phyloP scores from a whole-genome alignment of 148 eudicot species.

The Diospyros lotus region DNA sequence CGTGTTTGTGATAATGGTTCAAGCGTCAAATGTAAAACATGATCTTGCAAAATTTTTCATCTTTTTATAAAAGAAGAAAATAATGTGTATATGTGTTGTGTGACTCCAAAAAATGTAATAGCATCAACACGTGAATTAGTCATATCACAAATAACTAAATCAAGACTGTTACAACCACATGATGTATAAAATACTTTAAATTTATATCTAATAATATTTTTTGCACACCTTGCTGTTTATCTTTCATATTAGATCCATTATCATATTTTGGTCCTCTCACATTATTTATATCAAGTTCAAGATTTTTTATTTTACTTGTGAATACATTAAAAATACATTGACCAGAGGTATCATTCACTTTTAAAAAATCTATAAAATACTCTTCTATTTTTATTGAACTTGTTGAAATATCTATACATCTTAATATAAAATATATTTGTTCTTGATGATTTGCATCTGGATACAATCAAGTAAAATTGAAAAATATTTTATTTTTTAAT shows the following conservation, averaged over 20 bases:
- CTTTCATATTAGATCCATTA: background rate
- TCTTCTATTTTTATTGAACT: background rate
- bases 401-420: background rate
- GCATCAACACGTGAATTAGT: background rate
- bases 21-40: background rate
- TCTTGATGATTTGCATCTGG: background rate
- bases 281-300: background rate
- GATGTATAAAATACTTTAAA: background rate
- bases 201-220: background rate
- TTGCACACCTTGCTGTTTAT: background rate
- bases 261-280: background rate
- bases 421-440: background rate
- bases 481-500: no score
- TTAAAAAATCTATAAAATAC: background rate
- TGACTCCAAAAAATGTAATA: background rate
- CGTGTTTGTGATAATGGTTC: conserved; percentile 12
- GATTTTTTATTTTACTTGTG: background rate
- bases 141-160: no score
- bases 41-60: background rate
- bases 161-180: no score
- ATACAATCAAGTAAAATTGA: background rate
- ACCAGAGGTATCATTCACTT: background rate
- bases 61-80: background rate
- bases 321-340: background rate
- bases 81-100: background rate